phyloP scores from a whole-genome alignment of 805 yeast genomes.

The Pichia manshurica region DNA sequence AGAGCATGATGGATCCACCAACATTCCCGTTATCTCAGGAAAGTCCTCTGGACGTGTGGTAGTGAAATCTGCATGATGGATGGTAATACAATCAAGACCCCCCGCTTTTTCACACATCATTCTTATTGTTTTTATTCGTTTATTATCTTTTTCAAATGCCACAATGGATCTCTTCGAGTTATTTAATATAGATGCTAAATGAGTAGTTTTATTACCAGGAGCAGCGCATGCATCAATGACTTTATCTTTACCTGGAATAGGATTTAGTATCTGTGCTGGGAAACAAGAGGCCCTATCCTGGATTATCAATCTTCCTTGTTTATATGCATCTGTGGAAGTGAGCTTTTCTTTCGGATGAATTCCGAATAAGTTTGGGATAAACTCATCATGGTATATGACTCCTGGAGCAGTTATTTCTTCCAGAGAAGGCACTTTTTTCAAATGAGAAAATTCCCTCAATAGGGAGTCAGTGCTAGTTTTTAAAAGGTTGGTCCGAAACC shows the following conservation, averaged over 20 bases:
- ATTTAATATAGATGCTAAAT: constrained; percentile 62
- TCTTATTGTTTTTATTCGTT: constrained; percentile 61
- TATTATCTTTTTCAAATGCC: constrained; percentile 85
- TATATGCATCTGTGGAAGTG: constrained; percentile 62
- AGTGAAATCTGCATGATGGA: constrained; percentile 57
- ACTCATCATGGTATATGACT: constrained; percentile 63
- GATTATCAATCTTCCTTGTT: constrained; percentile 72
- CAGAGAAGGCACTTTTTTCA: constrained; percentile 42
- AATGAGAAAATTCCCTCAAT: constrained; percentile 36
- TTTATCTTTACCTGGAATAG: constrained; percentile 45
- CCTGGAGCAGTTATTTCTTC: constrained; percentile 41
- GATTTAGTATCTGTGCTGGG: constrained; percentile 79
- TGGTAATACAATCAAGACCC: constrained; percentile 39
- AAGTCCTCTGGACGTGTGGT: constrained; percentile 51
- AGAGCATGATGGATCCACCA: constrained; percentile 96
- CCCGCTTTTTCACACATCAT: constrained; percentile 81
- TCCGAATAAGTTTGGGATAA: constrained; percentile 74
- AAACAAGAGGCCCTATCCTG: constrained; percentile 97
- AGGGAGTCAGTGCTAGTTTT: constrained; percentile 39
- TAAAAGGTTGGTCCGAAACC: constrained; percentile 73
- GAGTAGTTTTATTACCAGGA: constrained; percentile 97
- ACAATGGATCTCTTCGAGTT: constrained; percentile 42
- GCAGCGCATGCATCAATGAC: constrained; percentile 96
- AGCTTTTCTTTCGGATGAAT: constrained; percentile 70
- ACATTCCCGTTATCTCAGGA: constrained; percentile 64